Conservation (phyloP, 306 rosid species). For the Medicago truncatula region MtrunA17r5.0-ANR NC_053043.1:31942001-31942500, state of each 20-base stretch:
- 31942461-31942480: constrained; percentile 59
- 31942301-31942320: constrained; percentile 58
- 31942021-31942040: constrained; percentile 81
- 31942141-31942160: constrained; percentile 72
- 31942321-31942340: constrained; percentile 64
- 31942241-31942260: constrained; percentile 35
- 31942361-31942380: constrained; percentile 58
- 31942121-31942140: constrained; percentile 73
- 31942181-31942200: constrained; percentile 64
- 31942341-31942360: constrained; percentile 56
- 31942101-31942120: constrained; percentile 54
- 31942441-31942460: constrained; percentile 66
- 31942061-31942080: constrained; percentile 60
- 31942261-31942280: constrained; percentile 68
- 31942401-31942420: constrained; percentile 54
- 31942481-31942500: constrained; percentile 66
- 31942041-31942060: constrained; percentile 69
- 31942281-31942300: constrained; percentile 14
- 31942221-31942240: constrained; percentile 67
- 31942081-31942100: constrained; percentile 56
- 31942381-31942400: constrained; percentile 67
- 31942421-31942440: constrained; percentile 66
- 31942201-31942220: constrained; percentile 53
- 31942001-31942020: constrained; percentile 54
- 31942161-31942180: constrained; percentile 68